Conservation (phyloP, 805 yeast species). For the Clavispora vitiphila region DNA sequence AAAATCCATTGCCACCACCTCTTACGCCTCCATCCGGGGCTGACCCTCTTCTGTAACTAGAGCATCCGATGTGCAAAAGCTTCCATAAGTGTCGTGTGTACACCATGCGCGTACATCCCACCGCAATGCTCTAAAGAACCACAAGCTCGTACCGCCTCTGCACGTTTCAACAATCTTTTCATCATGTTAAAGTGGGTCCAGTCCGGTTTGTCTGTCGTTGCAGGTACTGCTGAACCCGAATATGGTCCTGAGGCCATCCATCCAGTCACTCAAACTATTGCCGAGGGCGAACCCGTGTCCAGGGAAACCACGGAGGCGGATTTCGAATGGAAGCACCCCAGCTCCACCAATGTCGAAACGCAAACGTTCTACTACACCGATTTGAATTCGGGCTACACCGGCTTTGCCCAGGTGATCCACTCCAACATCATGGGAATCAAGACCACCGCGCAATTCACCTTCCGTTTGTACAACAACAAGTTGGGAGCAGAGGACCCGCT, state of each 20-base stretch:
- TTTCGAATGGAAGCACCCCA: constrained; percentile 69
- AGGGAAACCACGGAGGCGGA: constrained; percentile 61
- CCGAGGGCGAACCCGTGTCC: constrained; percentile 31
- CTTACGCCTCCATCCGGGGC: no score
- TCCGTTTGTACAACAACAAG: constrained; percentile 61
- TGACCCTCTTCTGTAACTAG: no score
- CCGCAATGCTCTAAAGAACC: neutral
- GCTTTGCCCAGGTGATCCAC: constrained; percentile 93
- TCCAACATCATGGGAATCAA: constrained; percentile 86
- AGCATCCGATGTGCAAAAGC: no score
- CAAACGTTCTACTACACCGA: constrained; percentile 84
- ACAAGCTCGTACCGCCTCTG: neutral
- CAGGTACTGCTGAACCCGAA: constrained; percentile 96
- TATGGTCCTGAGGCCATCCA: constrained; percentile 91
- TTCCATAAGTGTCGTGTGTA: neutral
- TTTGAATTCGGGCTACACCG: constrained; percentile 56
- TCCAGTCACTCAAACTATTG: constrained; percentile 62
- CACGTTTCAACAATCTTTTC: neutral
- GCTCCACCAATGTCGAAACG: constrained; percentile 89
- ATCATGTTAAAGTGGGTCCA: constrained; percentile 77
- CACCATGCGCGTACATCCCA: neutral
- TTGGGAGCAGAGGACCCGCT: constrained; percentile 34
- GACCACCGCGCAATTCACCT: constrained; percentile 91
- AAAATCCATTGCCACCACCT: no score
- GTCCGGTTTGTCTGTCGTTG: constrained; percentile 85